Base-by-base conservation (phyloP, 2,329 filamentous ascomycete species). In the Alternaria conjuncta region DNA sequence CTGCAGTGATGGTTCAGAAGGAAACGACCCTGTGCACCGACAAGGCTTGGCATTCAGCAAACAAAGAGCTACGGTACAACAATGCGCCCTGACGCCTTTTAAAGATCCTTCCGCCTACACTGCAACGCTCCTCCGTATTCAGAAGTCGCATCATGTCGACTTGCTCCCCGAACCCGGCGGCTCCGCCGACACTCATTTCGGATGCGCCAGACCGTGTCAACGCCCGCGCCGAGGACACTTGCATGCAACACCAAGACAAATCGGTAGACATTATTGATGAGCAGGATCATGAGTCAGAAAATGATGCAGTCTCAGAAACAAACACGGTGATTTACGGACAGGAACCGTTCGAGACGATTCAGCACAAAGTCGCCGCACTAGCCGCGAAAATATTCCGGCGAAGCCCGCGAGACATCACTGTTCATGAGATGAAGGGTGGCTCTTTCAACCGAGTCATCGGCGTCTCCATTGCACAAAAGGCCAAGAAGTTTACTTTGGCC, bases 271-370 rank as follows among this genome's bases (percentile, higher is more conserved):
- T 6, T 4, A 25, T 3, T 4, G 25, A 49, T 28, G 8, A 30
- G 2, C 46, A 50, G n/a, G 1, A 30, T 4, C 6, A 50, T 2
- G 26, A 30, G 0, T 0, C 0, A 12, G 3, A 1, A 26, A 3
- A 50, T 6, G 26, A 50, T 20, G 25, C 28, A 20, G 26, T n/a
- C 15, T 50, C 47, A 15, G 11, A 30, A 20, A 13, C 47, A 2
- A 9, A 26, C 25, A 50, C 26, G 11, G 3, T 30, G 9, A 18
- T 7, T 6, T 36, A 51, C 3, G 28, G 21, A 0, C 49, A 51
- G 18, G 49, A 51, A 2, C 49, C 49, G 3, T 51, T 51, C 12
- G 49, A 51, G 18, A 51, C 49, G 1, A 11, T 51, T 1, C 49
- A 51, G 4, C 28, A 51, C 28, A 51, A 51, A 51, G 49, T 51